Evolutionary conservation across 768 basidiomycete genomes (phyloP).

Genomic region (Phanerochaete carnosa): DNA sequence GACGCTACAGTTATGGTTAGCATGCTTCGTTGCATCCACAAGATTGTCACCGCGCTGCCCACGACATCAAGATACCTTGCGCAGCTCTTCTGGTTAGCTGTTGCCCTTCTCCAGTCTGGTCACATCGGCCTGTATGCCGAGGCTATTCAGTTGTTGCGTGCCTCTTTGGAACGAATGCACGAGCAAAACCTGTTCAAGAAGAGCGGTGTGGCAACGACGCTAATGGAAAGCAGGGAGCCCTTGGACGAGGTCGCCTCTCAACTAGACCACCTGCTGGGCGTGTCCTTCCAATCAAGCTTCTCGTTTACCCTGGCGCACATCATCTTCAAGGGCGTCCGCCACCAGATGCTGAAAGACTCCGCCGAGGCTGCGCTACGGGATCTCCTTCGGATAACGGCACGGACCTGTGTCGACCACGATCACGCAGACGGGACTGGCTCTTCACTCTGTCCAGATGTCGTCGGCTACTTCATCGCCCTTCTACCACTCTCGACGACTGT

Average conservation of each 20-base stretch:
- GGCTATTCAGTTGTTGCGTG: constrained; percentile 63
- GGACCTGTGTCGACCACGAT: constrained; percentile 22
- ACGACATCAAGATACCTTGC: constrained; percentile 69
- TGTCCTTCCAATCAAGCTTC: constrained; percentile 77
- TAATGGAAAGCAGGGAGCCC: constrained; percentile 60
- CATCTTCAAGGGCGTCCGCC: constrained; percentile 84
- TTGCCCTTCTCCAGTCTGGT: constrained; percentile 77
- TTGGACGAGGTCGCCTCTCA: constrained; percentile 69
- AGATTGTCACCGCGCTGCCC: constrained; percentile 68
- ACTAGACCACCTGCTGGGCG: constrained; percentile 66
- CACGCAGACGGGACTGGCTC: constrained; percentile 37
- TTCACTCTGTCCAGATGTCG: constrained; percentile 52
- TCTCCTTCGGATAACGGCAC: constrained; percentile 58
- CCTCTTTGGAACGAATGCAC: constrained; percentile 63
- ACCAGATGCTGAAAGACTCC: constrained; percentile 56
- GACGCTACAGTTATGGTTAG: constrained; percentile 74
- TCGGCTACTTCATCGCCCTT: constrained; percentile 79
- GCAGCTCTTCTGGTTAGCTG: constrained; percentile 84
- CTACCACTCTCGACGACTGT: constrained; percentile 64
- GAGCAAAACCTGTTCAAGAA: constrained; percentile 54
- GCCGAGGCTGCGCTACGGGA: constrained; percentile 61
- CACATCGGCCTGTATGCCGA: constrained; percentile 68
- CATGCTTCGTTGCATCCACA: constrained; percentile 85
- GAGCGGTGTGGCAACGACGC: constrained; percentile 47
- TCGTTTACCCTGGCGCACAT: constrained; percentile 80